Evolutionary conservation across 768 basidiomycete species (phyloP), one percentile per base, ranked within the genome.

Genomic region (Lactarius deliciosus): DNA sequence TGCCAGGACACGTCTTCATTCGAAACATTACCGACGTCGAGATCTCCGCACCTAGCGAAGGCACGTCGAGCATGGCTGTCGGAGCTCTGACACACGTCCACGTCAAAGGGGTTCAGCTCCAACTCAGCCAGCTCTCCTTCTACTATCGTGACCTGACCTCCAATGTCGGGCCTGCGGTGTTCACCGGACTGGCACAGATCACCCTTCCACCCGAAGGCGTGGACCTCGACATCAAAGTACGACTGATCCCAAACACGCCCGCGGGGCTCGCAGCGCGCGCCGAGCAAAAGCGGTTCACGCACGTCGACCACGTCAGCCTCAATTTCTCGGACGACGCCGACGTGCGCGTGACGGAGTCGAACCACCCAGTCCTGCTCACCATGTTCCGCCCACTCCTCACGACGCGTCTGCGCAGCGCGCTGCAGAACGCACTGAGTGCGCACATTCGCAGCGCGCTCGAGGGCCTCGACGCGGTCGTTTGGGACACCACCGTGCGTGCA

Each of bases 1-100:
- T 88, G 18, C 90, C 90, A 0, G 88, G 89, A 0, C 87, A 88
- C 59, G 84, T 85, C 8, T 89, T 85, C 74, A 83, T 91, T 41
- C 86, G 88, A 64, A 89, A 90, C 71, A 87, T 89, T 72, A 89
- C 88, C 32, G 82, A 85, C 63, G 74, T 84, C 63, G 84, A 85
- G 69, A 84, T 89, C 70, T 77, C 79, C 3, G 80, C 82, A 0
- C 77, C 80, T 0, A 69, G 73, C 0, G 72, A 71, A 20, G 73
- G 78, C 4, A 72, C 74, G 10, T 76, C 83, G 0, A 80, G 76
- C 57, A 85, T 85, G 3, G 75, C 83, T 1, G 74, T 90, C 36
- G 88, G 88, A 54, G 81, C 87, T 0, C 80, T 89, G 65, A 90
- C 88, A 0, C 87, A 88, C 55, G 79, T 90, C 47, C 84, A 83